Evolutionary conservation across 495 filamentous ascomycete species (phyloP).

Genomic region (Penicillium dipodomyicola): DNA sequence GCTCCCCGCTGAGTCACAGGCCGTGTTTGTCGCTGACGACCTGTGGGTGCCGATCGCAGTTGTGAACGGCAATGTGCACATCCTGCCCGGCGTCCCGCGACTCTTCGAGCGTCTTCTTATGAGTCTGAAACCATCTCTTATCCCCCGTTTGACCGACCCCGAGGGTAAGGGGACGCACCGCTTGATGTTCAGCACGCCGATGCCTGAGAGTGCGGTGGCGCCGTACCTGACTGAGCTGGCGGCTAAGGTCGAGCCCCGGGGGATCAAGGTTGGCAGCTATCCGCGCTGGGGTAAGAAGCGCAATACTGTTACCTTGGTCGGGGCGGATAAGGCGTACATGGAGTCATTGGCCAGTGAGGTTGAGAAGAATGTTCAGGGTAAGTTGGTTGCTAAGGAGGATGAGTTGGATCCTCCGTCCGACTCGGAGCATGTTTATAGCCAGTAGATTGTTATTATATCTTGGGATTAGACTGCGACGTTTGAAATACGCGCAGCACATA

Average conservation of each 20-base stretch:
- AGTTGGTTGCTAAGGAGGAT: slow-evolving; percentile 54
- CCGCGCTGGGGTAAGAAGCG: slow-evolving; percentile 83
- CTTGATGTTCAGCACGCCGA: slow-evolving; percentile 79
- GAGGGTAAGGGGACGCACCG: slow-evolving; percentile 75
- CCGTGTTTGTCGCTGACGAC: slow-evolving; percentile 72
- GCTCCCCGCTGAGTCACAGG: slow-evolving; percentile 59
- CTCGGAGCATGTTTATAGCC: slow-evolving; percentile 28
- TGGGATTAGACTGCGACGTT: not conserved
- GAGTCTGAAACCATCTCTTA: slow-evolving; percentile 65
- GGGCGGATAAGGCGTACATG: slow-evolving; percentile 61
- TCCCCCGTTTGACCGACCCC: slow-evolving; percentile 69
- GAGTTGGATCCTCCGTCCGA: slow-evolving; percentile 53
- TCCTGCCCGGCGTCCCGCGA: slow-evolving; percentile 84
- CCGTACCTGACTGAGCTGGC: slow-evolving; percentile 78
- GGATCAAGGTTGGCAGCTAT: slow-evolving; percentile 96
- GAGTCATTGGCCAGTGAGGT: slow-evolving; percentile 61
- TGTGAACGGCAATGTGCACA: slow-evolving; percentile 90
- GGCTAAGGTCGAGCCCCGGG: slow-evolving; percentile 61
- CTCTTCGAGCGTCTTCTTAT: slow-evolving; percentile 78
- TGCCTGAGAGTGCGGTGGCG: slow-evolving; percentile 82
- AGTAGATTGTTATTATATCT: slow-evolving; percentile 13
- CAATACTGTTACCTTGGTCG: slow-evolving; percentile 92
- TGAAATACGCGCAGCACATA: not conserved
- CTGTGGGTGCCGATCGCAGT: slow-evolving; percentile 88
- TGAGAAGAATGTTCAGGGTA: slow-evolving; percentile 58